These are phyloP conservation scores for Pleurotus eryngii DNA, from an alignment of 768 basidiomycete species.

Conservation along the genomic window DNA sequence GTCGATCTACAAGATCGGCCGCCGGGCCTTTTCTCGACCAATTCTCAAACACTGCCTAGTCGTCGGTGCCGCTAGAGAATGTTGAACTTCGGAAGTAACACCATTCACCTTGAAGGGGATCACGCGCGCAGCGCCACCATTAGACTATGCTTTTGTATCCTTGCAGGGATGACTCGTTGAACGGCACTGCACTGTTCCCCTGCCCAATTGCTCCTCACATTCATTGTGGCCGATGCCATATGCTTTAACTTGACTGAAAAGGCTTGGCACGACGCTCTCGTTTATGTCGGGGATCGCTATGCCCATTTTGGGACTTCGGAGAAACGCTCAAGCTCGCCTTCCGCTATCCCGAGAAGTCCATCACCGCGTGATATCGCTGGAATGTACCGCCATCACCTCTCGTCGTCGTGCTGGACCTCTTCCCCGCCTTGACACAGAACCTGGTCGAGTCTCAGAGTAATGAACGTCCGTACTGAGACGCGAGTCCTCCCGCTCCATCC, in stretches of 20 bases:
- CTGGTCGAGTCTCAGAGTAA: background rate
- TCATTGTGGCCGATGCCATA: background rate
- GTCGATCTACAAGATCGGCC: too few species aligned
- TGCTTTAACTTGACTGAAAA: background rate
- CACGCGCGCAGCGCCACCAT: too few species aligned
- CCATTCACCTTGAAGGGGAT: too few species aligned
- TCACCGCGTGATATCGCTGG: background rate
- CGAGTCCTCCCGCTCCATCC: background rate
- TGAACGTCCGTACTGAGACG: background rate
- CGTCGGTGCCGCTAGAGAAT: too few species aligned
- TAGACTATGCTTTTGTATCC: too few species aligned
- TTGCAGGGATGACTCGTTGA: too few species aligned
- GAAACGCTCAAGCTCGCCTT: background rate
- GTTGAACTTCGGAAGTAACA: too few species aligned
- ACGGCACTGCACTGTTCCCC: too few species aligned
- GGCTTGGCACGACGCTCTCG: background rate
- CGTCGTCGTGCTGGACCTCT: background rate
- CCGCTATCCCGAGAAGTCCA: background rate
- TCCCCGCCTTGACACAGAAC: background rate
- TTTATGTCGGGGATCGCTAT: background rate
- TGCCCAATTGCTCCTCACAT: too few species aligned
- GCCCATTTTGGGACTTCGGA: background rate
- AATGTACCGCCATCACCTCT: slow-evolving; percentile 3
- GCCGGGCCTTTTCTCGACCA: too few species aligned
- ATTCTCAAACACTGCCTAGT: too few species aligned